These are phyloP conservation scores for Acanthamoeba lenticulata DNA, from an alignment of 208 protist genomes.

Conservation along the genomic window DNA sequence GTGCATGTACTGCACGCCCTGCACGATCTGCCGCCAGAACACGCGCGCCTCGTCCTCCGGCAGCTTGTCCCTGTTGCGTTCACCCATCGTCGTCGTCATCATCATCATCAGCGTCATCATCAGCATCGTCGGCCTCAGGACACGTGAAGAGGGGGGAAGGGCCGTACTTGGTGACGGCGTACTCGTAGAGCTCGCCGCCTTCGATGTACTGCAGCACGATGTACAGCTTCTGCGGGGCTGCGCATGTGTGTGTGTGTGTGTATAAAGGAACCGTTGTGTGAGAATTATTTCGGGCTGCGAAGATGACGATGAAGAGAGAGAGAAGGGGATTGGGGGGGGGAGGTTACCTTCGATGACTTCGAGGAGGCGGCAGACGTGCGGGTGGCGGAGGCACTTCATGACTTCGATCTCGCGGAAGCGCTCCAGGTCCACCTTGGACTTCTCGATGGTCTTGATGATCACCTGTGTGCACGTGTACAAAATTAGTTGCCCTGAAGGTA, in stretches of 20 bases:
- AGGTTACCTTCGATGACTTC: constrained; percentile 20
- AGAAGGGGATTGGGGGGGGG: not conserved
- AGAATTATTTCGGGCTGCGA: not conserved
- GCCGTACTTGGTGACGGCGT: not conserved
- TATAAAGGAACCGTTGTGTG: not conserved
- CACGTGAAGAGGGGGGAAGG: not conserved
- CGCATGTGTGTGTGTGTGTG: too few species aligned
- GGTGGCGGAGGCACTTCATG: not conserved
- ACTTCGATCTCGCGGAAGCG: constrained; percentile 13
- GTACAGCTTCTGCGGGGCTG: constrained; percentile 2
- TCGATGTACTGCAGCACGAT: constrained; percentile 33
- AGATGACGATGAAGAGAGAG: not conserved
- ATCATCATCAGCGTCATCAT: too few species aligned
- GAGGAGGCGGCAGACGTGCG: not conserved
- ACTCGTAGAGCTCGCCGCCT: constrained; percentile 24
- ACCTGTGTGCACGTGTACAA: too few species aligned
- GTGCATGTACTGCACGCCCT: constrained; percentile 19
- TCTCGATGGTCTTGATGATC: not conserved
- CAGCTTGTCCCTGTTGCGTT: not conserved
- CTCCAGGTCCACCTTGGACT: not conserved
- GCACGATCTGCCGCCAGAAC: constrained; percentile 31
- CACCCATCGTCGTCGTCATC: too few species aligned
- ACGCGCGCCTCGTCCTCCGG: constrained; percentile 4
- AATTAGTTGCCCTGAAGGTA: too few species aligned
- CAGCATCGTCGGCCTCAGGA: too few species aligned